Evolutionary conservation across 2,329 filamentous ascomycete genomes (phyloP), one percentile per base, ranked within the genome.

Genomic region (Davidsoniella neocaledoniae): DNA sequence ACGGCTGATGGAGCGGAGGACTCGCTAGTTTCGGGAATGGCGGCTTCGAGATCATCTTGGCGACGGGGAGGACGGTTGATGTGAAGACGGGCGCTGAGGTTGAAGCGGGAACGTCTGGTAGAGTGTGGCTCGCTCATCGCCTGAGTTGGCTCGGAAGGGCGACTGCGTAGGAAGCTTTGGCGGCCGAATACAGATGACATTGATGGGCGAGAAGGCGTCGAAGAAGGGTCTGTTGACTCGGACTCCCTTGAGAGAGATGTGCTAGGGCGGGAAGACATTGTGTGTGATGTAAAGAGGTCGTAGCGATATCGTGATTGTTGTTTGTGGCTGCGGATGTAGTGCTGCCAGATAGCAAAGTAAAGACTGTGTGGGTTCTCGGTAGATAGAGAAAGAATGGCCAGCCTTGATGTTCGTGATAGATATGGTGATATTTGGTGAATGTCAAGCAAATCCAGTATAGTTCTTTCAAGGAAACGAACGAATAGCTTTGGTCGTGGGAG

Each of bases 31-130:
- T 48, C 41, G 10, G 46, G 23, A 5, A 48, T 42, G 16, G 25
- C 43, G 10, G 47, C 38, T 40, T 53, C 47, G 2, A 47, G 33
- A 14, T 53, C 51, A 16, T 25, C 43, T 2, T 14, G 14, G n/a
- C n/a, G 9, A 6, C 7, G 25, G 6, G 29, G 38, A 10, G 12
- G 10, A 8, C 16, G 43, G 47, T 38, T 26, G 38, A 41, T n/a
- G 26, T 10, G 47, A 29, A 49, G 37, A n/a, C 37, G 46, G 16
- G 33, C 41, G 39, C 36, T 37, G 21, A 49, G 9, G 7, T 42
- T 33, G 23, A 46, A 50, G 16, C 41, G 42, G 8, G 36, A 38
- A n/a, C 41, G 17, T 44, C 42, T 49, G 47, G 46, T 54, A 51
- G 29, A 37, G 50, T 33, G 9, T 33, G 29, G 29, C 29, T 33